phyloP scores from a whole-genome alignment of 2,329 filamentous ascomycete species.

The Leptographium galeiforme region DNA sequence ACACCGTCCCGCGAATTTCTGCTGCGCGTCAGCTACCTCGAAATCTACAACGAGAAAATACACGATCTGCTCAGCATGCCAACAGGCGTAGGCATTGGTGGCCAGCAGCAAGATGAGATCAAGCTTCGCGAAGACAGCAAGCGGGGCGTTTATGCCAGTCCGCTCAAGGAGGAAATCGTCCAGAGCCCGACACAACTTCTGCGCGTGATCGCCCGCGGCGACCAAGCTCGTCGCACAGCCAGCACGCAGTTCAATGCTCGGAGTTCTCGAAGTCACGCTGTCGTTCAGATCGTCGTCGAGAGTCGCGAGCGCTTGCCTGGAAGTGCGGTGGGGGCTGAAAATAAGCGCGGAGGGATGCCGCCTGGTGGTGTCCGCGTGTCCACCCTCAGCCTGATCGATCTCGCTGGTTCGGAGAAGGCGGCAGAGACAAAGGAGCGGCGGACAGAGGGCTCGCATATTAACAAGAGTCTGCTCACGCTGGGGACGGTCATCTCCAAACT shows the following conservation, averaged over 20 bases:
- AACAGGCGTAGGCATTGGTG: slow-evolving; percentile 39
- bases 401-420: slow-evolving; percentile 91
- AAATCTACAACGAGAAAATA: slow-evolving; percentile 98
- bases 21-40: slow-evolving; percentile 89
- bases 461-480: slow-evolving; percentile 89
- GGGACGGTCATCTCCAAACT: slow-evolving; percentile 89
- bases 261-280: slow-evolving; percentile 94
- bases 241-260: slow-evolving; percentile 95
- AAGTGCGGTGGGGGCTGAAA: slow-evolving; percentile 30
- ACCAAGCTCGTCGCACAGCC: slow-evolving; percentile 76
- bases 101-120: slow-evolving; percentile 70
- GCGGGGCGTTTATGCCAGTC: slow-evolving; percentile 88
- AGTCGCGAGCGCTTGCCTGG: slow-evolving; percentile 73
- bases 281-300: slow-evolving; percentile 97
- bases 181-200: slow-evolving; percentile 93
- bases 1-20: slow-evolving; percentile 90
- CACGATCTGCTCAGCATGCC: slow-evolving; percentile 80
- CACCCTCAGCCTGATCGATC: slow-evolving; percentile 86
- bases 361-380: slow-evolving; percentile 92
- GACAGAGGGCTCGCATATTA: slow-evolving; percentile 93
- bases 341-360: slow-evolving; percentile 54
- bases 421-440: slow-evolving; percentile 90
- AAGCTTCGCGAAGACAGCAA: slow-evolving; percentile 95
- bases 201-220: slow-evolving; percentile 86
- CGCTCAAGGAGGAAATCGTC: slow-evolving; percentile 95